Base-by-base conservation (phyloP, 176 grass and related monocot species). In the Coix lacrymajobi region DNA sequence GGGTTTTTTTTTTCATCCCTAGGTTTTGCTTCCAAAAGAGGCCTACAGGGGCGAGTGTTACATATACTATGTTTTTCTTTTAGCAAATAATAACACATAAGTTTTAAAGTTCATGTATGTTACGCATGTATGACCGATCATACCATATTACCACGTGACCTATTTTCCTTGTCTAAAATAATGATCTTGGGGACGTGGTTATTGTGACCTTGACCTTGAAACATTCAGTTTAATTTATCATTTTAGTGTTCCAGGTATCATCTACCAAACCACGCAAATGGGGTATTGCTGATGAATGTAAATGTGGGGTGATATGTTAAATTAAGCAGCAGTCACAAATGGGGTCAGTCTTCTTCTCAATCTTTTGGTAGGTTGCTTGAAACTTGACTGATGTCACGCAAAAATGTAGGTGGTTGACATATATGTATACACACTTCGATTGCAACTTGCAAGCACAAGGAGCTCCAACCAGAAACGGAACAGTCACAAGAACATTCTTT, bases 171-270 rank as follows among this genome's bases (percentile, higher is more conserved):
- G 16, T 52, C 62, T 62, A 85, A 40, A 29, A 41, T n/a, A 29
- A 62, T 36, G 15, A 77, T 63, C 63, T 36, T 15, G 34, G 29
- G 15, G 17, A 78, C 73, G 36, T 66, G 62, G 56, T 78, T 86
- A 29, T 54, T 86, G 65, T 38, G 78, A 86, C 22, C 28, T 85
- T 86, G 72, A 86, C 83, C 57, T 73, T 82, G 83, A 78, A 86
- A 73, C 5, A 11, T 84, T 79, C 67, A 79, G 36, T 88, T 28
- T 28, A 24, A 69, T 70, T 54, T 54, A 48, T 84, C 44, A 71
- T 4, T 70, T 69, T 32, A 39, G 25, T 36, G 17, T 8, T 63
- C 49, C 71, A 76, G 62, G 76, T 38, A 39, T 12, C 41, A 76
- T 75, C 51, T 52, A 74, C 43, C 84, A 33, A 79, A 72, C 17